Evolutionary conservation across 2,329 filamentous ascomycete genomes (phyloP).

Genomic region (Salinomyces thailandicus): DNA sequence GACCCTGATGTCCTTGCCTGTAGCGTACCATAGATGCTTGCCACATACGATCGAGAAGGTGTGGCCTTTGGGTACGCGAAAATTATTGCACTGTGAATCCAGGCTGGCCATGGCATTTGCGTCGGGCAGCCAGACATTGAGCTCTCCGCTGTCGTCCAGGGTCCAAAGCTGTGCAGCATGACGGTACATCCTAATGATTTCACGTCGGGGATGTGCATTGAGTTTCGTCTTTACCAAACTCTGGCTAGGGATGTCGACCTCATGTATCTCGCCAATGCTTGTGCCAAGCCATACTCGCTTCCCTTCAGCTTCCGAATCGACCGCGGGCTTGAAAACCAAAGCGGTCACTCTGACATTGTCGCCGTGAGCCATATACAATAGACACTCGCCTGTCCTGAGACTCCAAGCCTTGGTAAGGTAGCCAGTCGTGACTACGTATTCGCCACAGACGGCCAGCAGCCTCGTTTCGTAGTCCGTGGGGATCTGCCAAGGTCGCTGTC

Average conservation of each 20-base stretch:
- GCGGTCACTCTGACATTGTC: conserved; percentile 76
- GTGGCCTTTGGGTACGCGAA: conserved; percentile 68
- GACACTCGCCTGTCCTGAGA: conserved; percentile 64
- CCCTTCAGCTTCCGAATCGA: conserved; percentile 69
- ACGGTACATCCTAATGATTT: conserved; percentile 75
- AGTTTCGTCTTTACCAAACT: conserved; percentile 57
- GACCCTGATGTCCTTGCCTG: conserved; percentile 75
- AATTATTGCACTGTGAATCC: conserved; percentile 62
- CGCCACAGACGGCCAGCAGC: conserved; percentile 77
- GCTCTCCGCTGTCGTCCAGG: conserved; percentile 74
- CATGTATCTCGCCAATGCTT: conserved; percentile 75
- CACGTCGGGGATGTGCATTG: conserved; percentile 64
- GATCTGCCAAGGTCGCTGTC: conserved; percentile 64
- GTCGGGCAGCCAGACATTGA: conserved; percentile 80
- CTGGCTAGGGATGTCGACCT: conserved; percentile 71
- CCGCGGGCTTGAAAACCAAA: conserved; percentile 74
- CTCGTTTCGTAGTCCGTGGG: conserved; percentile 77
- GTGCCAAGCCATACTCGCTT: conserved; percentile 80
- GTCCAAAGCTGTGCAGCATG: conserved; percentile 90
- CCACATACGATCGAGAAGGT: conserved; percentile 83
- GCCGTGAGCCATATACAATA: conserved; percentile 72
- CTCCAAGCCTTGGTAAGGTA: conserved; percentile 84
- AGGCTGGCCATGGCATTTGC: conserved; percentile 62
- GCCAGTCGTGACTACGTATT: conserved; percentile 76
- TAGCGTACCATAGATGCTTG: conserved; percentile 76